phyloP scores from a whole-genome alignment of 805 yeast genomes.

The Saccharomycopsis lassenensis region DNA sequence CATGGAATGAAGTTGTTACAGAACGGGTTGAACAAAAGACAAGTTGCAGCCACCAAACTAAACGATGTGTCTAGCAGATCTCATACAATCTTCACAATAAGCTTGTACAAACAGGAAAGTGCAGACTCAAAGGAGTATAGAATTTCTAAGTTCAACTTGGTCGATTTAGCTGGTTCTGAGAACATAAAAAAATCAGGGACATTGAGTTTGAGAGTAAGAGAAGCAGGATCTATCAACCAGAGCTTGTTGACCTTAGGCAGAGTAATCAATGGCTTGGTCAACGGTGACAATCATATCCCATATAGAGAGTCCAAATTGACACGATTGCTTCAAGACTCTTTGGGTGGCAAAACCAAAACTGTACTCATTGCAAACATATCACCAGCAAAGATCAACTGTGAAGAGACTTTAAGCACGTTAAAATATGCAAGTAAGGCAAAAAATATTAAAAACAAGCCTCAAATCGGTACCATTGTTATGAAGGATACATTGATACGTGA shows the following conservation, averaged over 20 bases:
- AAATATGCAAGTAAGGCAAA: conserved; percentile 86
- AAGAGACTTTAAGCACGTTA: conserved; percentile 75
- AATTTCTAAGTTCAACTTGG: conserved; percentile 66
- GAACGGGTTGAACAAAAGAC: conserved; percentile 47
- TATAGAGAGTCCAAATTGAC: conserved; percentile 77
- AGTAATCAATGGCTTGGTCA: conserved; percentile 68
- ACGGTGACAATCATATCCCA: conserved; percentile 62
- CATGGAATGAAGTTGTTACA: conserved; percentile 48
- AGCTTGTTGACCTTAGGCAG: conserved; percentile 79
- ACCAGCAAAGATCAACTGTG: conserved; percentile 67
- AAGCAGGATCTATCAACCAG: conserved; percentile 89
- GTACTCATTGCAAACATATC: conserved; percentile 80
- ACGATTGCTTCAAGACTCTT: conserved; percentile 60
- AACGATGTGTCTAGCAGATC: conserved; percentile 67
- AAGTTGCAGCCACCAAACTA: conserved; percentile 63
- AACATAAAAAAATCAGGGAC: conserved; percentile 86
- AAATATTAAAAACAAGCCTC: conserved; percentile 63
- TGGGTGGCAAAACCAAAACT: conserved; percentile 85
- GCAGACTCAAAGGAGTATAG: conserved; percentile 26
- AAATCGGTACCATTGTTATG: conserved; percentile 50
- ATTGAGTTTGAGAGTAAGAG: conserved; percentile 72
- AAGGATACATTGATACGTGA: conserved; percentile 43
- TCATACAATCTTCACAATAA: conserved; percentile 64
- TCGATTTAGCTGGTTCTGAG: conserved; percentile 93
- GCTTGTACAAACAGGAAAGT: conserved; percentile 34